A percentile compares a stretch with the other conserved stretches of the same genome.
These are phyloP conservation scores for Calocera viscosa DNA, from an alignment of 768 basidiomycete species.

Conservation along the genomic window DNA sequence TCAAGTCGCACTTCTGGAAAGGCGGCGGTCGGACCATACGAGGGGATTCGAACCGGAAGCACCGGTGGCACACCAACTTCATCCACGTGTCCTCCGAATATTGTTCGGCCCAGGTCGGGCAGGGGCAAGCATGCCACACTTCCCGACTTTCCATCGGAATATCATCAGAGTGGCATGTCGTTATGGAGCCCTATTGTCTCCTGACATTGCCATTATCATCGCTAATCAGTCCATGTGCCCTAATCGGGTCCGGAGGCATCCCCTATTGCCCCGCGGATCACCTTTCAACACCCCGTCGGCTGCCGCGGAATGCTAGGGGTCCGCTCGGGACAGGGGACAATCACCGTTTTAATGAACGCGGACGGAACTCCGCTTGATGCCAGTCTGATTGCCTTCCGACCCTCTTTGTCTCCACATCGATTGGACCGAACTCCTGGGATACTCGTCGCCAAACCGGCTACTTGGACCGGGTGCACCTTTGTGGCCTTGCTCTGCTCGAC, in stretches of 20 bases:
- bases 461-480: not conserved
- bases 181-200: not conserved
- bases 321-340: not conserved
- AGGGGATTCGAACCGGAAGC: not conserved
- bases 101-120: not conserved
- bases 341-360: not conserved
- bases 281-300: not conserved
- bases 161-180: constrained; percentile 1
- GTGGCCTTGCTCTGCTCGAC: not conserved
- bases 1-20: not conserved
- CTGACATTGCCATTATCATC: not conserved
- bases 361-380: not conserved
- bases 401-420: not conserved
- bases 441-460: not conserved
- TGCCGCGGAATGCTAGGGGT: not conserved
- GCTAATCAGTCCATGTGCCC: not conserved
- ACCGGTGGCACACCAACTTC: not conserved
- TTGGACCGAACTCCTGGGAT: not conserved
- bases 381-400: not conserved
- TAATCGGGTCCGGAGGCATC: not conserved
- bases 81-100: not conserved
- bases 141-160: constrained; percentile 6
- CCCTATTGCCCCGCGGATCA: not conserved
- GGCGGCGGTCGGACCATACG: not conserved
- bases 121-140: not conserved